These are phyloP conservation scores for Geosmithia flava DNA, from an alignment of 2,329 filamentous ascomycete genomes.

Conservation along the genomic window DNA sequence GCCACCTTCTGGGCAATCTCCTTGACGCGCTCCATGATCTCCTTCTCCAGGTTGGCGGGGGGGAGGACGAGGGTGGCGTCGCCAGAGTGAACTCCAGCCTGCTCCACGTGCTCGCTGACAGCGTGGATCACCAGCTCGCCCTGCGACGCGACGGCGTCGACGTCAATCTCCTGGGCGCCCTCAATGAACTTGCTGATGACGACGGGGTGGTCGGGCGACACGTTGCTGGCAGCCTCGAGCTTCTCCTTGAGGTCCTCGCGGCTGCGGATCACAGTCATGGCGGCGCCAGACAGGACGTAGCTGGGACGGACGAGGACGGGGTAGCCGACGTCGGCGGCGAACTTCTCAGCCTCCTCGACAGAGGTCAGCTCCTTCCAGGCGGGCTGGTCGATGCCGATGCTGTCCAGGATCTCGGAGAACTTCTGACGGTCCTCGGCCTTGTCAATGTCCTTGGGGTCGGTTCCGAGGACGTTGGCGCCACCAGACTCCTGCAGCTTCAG, in stretches of 20 bases:
- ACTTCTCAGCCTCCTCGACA: slow-evolving; percentile 74
- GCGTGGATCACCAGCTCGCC: slow-evolving; percentile 86
- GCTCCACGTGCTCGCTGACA: slow-evolving; percentile 90
- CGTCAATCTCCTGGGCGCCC: slow-evolving; percentile 90
- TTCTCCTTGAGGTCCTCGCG: slow-evolving; percentile 88
- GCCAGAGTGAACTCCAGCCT: slow-evolving; percentile 95
- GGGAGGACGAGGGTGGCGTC: slow-evolving; percentile 92
- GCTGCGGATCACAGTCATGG: slow-evolving; percentile 93
- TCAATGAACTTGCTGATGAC: slow-evolving; percentile 99
- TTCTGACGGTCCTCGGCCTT: slow-evolving; percentile 97
- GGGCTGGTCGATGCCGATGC: slow-evolving; percentile 92
- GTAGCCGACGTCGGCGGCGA: slow-evolving; percentile 77
- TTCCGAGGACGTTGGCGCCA: slow-evolving; percentile 82
- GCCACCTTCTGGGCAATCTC: slow-evolving; percentile 94
- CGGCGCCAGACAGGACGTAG: slow-evolving; percentile 93
- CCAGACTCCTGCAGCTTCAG: slow-evolving; percentile 86
- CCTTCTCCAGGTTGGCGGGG: slow-evolving; percentile 64
- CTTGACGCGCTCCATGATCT: slow-evolving; percentile 77
- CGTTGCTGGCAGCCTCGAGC: slow-evolving; percentile 76
- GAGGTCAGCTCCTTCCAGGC: slow-evolving; percentile 97
- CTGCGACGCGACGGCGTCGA: slow-evolving; percentile 79
- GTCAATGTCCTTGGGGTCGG: slow-evolving; percentile 88
- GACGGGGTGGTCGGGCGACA: slow-evolving; percentile 93
- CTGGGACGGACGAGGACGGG: slow-evolving; percentile 89
- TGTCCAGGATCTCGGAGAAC: slow-evolving; percentile 94